Percentiles rank a stretch among this genome's conserved stretches.
phyloP scores from a whole-genome alignment of 192 early-diverging fungal species.

The Geranomyces variabilis region DNA sequence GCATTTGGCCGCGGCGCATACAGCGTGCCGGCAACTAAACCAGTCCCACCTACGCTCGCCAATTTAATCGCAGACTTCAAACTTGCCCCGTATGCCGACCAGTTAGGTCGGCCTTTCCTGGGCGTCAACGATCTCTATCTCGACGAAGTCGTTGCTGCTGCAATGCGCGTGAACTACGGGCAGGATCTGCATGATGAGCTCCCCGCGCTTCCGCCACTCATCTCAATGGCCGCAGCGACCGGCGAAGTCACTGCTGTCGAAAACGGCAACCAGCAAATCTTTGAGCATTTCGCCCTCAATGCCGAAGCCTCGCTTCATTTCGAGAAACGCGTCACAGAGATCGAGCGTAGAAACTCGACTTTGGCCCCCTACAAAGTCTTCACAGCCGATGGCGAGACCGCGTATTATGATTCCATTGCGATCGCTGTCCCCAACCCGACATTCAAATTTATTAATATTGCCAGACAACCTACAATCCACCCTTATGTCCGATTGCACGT shows the following conservation, averaged over 20 bases:
- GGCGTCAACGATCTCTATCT: slow-evolving; percentile 20
- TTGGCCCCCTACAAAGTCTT: background rate
- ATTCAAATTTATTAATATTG: background rate
- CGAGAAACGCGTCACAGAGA: background rate
- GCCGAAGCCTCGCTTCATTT: slow-evolving; percentile 1
- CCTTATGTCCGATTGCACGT: slow-evolving; percentile 29
- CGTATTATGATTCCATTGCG: slow-evolving; percentile 14
- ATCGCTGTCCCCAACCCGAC: slow-evolving; percentile 19
- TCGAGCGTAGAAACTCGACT: background rate
- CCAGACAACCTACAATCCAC: background rate
- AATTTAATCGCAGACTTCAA: background rate
- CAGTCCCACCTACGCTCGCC: background rate
- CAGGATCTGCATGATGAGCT: slow-evolving; percentile 19
- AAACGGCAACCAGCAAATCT: slow-evolving; percentile 32
- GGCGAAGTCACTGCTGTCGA: slow-evolving; percentile 14
- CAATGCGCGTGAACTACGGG: slow-evolving; percentile 26
- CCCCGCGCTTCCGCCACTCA: slow-evolving; percentile 10
- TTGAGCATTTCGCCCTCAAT: background rate
- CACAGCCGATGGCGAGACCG: slow-evolving; percentile 4
- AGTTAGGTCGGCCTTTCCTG: background rate
- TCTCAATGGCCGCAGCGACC: slow-evolving; percentile 30
- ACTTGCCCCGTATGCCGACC: background rate
- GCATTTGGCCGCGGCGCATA: slow-evolving; percentile 22
- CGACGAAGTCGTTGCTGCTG: slow-evolving; percentile 24
- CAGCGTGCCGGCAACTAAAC: background rate